Evolutionary conservation across 1,284 basidiomycete species (phyloP), one percentile per base, ranked within the genome.

Genomic region (Microstroma glucosiphilum): DNA sequence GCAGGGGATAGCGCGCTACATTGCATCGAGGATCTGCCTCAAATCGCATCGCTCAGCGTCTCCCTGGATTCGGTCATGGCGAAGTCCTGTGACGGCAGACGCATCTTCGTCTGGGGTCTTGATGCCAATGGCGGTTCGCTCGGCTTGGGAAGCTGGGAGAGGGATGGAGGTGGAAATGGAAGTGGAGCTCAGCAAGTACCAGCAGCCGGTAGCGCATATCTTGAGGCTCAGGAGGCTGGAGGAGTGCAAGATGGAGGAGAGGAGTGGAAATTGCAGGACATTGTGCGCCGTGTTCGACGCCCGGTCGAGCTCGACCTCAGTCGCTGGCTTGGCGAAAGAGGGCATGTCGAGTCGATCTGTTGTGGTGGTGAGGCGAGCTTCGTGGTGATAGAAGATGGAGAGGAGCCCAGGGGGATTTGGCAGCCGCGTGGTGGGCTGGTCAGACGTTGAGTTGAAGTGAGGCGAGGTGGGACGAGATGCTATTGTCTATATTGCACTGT

Each of bases 101-200:
- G 21, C 15, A 7, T 54, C 51, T 54, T 54, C 13, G 51, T 25
- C 25, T 54, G 51, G 51, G 51, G 51, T 23, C n/a, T 54, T 7
- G 51, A 54, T 6, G 13, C 21, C 13, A 19, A 17, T 12, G 15
- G 43, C 17, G 43, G 43, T n/a, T n/a, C 15, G 17, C 21, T 48
- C 15, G 43, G 43, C 43, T 21, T 48, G 43, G 43, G 43, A 4
- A 21, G 21, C 26, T 54, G 21, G 46, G 46, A 23, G n/a, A 23
- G 46, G 23, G 46, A 48, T 7, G 46, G 23, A n/a, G 46, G 46
- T 48, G 46, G n/a, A 4, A 48, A 12, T 23, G 46, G 23, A 23
- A 48, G 46, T n/a, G 23, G 46, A 12, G 46, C 46, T n/a, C 11
- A 3, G 6, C n/a, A 23, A 12, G 46, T 23, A 12, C n/a, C 46